These are phyloP conservation scores for Tulasnella sp. DNA, from an alignment of 768 basidiomycete genomes.

Conservation along the genomic window DNA sequence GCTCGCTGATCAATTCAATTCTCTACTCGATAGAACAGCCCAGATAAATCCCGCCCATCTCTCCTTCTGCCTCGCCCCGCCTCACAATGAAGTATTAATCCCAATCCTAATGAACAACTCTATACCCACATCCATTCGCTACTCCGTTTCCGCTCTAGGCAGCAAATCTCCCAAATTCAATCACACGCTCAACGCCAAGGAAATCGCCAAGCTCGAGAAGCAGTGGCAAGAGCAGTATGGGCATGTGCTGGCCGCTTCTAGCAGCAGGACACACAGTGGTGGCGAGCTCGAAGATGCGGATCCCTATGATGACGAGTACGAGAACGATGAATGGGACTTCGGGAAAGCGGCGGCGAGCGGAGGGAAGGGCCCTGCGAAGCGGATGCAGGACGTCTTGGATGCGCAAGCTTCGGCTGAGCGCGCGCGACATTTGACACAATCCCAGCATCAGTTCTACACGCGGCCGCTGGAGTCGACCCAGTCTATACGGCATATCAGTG, in stretches of 20 bases:
- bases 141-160: constrained; percentile 59
- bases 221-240: constrained; percentile 34
- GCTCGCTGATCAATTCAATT: not conserved
- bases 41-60: constrained; percentile 67
- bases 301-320: constrained; percentile 63
- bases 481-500: constrained; percentile 55
- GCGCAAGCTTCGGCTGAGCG: constrained; percentile 10
- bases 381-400: constrained; percentile 19
- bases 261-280: constrained; percentile 52
- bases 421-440: constrained; percentile 24
- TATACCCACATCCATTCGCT: constrained; percentile 53
- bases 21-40: constrained; percentile 48
- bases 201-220: constrained; percentile 21
- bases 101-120: constrained; percentile 90
- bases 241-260: constrained; percentile 41
- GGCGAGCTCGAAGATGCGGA: constrained; percentile 42
- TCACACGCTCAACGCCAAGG: constrained; percentile 1
- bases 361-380: constrained; percentile 14
- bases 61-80: constrained; percentile 59
- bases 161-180: constrained; percentile 21
- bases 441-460: constrained; percentile 27
- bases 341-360: constrained; percentile 20
- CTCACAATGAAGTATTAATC: constrained; percentile 47
- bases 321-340: constrained; percentile 36
- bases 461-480: constrained; percentile 62